phyloP scores from a whole-genome alignment of 2,329 filamentous ascomycete species.

The Aspergillus sp. region DNA sequence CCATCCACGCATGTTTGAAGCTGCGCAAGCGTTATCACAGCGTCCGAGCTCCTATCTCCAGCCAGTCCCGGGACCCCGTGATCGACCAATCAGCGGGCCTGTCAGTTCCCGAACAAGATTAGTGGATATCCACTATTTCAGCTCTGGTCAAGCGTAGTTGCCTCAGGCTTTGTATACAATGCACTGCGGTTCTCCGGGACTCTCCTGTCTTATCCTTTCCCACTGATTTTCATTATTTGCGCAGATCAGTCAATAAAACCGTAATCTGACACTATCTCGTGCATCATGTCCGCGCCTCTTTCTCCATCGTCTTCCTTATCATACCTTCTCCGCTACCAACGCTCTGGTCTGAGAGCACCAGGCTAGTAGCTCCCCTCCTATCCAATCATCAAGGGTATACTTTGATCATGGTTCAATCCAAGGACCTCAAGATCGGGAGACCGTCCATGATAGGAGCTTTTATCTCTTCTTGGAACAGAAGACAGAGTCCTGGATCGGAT shows the following conservation, averaged over 20 bases:
- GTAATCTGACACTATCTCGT: constrained; percentile 13
- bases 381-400: constrained; percentile 2
- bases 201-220: background rate
- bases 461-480: constrained; percentile 4
- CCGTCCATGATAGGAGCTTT: background rate
- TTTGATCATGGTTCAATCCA: background rate
- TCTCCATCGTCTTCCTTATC: constrained; percentile 5
- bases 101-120: background rate
- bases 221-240: constrained; percentile 16
- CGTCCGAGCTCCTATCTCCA: constrained; percentile 5
- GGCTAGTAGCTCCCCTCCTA: constrained; percentile 1
- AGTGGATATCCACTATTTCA: background rate
- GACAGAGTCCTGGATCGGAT: background rate
- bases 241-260: constrained; percentile 16
- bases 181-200: background rate
- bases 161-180: background rate
- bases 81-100: constrained; percentile 5
- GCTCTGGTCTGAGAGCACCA: background rate
- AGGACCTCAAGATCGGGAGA: background rate
- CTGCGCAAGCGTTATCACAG: background rate
- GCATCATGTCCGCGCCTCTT: constrained; percentile 1
- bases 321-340: background rate
- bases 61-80: background rate
- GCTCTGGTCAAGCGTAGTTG: too few relatives aligned
- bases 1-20: background rate